These are phyloP conservation scores for Phytophthora sp. DNA, from an alignment of 352 stramenopile species.

Conservation along the genomic window DNA sequence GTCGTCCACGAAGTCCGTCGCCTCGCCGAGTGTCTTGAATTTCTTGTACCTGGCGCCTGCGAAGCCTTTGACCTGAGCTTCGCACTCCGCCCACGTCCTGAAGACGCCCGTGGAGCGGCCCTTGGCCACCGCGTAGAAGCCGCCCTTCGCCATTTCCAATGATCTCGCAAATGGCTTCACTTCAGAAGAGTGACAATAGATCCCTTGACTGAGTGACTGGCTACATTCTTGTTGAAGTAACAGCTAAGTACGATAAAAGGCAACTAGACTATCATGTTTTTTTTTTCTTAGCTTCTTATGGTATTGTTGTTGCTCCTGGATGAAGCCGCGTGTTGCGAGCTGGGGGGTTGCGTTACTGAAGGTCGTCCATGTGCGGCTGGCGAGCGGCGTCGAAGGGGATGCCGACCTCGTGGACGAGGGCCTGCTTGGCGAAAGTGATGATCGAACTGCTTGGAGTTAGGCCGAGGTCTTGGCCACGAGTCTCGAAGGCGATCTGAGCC, in stretches of 20 bases:
- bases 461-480: background rate
- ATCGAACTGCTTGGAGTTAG: conserved; percentile 4
- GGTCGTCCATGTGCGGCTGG: background rate
- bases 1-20: conserved; percentile 51
- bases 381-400: background rate
- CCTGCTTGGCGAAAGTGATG: conserved; percentile 17
- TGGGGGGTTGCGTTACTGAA: no score
- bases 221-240: background rate
- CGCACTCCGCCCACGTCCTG: conserved; percentile 48
- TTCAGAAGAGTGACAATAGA: no score
- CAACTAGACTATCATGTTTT: no score
- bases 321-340: no score
- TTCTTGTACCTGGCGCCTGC: conserved; percentile 64
- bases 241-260: no score
- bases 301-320: no score
- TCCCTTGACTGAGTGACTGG: background rate
- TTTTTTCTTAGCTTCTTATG: no score
- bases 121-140: conserved; percentile 68
- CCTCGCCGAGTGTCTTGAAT: conserved; percentile 55
- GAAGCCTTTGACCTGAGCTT: conserved; percentile 70
- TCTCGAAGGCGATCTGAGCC: conserved; percentile 9
- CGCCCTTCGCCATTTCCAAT: conserved; percentile 33
- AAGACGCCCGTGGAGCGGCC: conserved; percentile 65
- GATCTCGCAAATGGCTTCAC: no score
- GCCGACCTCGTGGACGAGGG: background rate